These are phyloP conservation scores for Microbotryum intermedium DNA, from an alignment of 1,284 basidiomycete genomes.

Conservation along the genomic window DNA sequence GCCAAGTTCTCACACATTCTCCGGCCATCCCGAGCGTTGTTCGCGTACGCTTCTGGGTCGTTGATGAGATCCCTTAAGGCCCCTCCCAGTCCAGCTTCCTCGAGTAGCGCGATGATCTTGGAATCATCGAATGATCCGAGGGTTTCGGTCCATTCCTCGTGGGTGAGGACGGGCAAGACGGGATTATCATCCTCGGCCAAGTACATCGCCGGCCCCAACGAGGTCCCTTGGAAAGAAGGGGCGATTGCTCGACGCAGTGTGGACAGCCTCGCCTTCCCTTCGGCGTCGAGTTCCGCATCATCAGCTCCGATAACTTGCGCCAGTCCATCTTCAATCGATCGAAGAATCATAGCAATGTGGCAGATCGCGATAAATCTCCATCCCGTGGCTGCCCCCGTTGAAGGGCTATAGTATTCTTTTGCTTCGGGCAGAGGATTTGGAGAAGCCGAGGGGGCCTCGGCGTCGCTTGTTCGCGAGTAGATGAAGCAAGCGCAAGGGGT, in stretches of 20 bases:
- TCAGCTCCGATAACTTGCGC: not conserved
- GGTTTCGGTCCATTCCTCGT: slow-evolving; percentile 17
- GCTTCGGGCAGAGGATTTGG: not conserved
- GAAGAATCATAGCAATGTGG: slow-evolving; percentile 26
- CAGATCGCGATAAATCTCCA: slow-evolving; percentile 28
- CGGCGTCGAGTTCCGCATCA: not conserved
- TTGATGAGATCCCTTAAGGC: not conserved
- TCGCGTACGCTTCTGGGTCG: slow-evolving; percentile 6
- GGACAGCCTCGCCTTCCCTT: not conserved
- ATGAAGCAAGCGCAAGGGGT: slow-evolving; percentile 31
- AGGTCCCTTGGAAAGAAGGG: slow-evolving; percentile 26
- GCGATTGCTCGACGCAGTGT: slow-evolving; percentile 3
- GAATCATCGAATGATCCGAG: slow-evolving; percentile 13
- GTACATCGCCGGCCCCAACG: slow-evolving; percentile 26
- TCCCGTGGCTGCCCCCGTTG: slow-evolving; percentile 14
- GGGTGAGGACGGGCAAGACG: slow-evolving; percentile 8
- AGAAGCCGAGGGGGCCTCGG: slow-evolving; percentile 8
- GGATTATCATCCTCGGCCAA: slow-evolving; percentile 9
- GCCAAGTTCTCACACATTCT: not conserved
- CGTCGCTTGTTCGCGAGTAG: slow-evolving; percentile 26
- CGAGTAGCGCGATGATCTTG: slow-evolving; percentile 16
- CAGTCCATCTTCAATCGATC: slow-evolving; percentile 7
- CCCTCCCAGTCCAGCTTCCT: slow-evolving; percentile 8
- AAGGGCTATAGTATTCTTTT: slow-evolving; percentile 18
- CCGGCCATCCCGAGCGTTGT: slow-evolving; percentile 12